Evolutionary conservation across 1,284 basidiomycete genomes (phyloP).

Genomic region (Singerocomus inundabilis): DNA sequence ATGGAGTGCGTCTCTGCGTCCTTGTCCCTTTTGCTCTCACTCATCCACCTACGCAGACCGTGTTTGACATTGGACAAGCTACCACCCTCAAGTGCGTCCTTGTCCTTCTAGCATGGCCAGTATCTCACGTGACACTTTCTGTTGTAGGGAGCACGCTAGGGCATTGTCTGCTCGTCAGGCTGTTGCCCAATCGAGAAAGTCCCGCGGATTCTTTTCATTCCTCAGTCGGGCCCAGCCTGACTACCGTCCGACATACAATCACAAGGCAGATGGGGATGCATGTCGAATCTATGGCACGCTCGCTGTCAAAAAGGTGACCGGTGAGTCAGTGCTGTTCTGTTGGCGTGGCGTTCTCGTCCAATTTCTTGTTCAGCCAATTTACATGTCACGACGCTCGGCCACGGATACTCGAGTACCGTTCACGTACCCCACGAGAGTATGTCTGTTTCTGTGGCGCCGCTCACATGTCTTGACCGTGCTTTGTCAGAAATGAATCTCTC

Average conservation of each 20-base stretch:
- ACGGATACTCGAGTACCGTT: slow-evolving; percentile 85
- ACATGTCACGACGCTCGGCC: slow-evolving; percentile 89
- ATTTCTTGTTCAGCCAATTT: slow-evolving; percentile 61
- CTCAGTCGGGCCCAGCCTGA: slow-evolving; percentile 43
- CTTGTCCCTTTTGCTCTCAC: not conserved
- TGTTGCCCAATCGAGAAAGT: slow-evolving; percentile 65
- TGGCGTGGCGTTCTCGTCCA: not conserved
- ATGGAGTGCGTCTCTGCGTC: slow-evolving; percentile 59
- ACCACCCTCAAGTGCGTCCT: slow-evolving; percentile 59
- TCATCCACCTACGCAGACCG: slow-evolving; percentile 48
- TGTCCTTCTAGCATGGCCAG: not conserved
- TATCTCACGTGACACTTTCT: not conserved
- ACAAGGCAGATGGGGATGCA: slow-evolving; percentile 64
- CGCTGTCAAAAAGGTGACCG: slow-evolving; percentile 87
- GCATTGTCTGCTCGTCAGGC: slow-evolving; percentile 68
- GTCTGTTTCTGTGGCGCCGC: slow-evolving; percentile 26
- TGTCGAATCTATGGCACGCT: slow-evolving; percentile 88
- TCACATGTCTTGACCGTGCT: not conserved
- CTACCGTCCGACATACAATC: slow-evolving; percentile 72
- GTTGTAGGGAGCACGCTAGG: slow-evolving; percentile 55
- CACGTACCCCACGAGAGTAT: slow-evolving; percentile 84
- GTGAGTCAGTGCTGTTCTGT: slow-evolving; percentile 33
- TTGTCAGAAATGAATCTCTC: slow-evolving; percentile 89
- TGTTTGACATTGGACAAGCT: slow-evolving; percentile 84
- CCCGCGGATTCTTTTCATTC: slow-evolving; percentile 65